Evolutionary conservation across 768 basidiomycete genomes (phyloP).

Genomic region (Termitomyces sp.): DNA sequence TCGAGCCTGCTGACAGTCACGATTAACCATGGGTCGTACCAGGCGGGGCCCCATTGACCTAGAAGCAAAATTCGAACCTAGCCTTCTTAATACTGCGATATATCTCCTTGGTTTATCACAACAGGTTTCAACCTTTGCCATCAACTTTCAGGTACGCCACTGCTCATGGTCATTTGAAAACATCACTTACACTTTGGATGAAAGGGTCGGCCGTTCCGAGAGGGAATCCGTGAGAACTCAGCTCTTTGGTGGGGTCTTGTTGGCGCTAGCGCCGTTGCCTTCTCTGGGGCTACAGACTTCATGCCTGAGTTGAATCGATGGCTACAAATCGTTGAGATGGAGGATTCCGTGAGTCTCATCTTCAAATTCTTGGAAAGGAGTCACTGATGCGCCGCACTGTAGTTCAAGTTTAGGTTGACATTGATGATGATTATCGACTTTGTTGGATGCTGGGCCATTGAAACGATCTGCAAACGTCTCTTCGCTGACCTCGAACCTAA

Average conservation of each 20-base stretch:
- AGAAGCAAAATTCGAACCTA: conserved; percentile 96
- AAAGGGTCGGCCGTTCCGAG: conserved; percentile 94
- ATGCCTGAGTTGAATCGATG: conserved; percentile 94
- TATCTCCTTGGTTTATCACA: conserved; percentile 94
- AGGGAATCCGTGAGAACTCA: conserved; percentile 93
- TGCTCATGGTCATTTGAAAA: neutral
- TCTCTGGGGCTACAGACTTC: conserved; percentile 91
- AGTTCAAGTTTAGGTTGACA: conserved; percentile 87
- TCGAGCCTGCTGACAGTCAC: neutral
- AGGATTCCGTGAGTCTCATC: conserved; percentile 50
- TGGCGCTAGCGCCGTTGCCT: conserved; percentile 86
- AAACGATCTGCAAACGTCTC: conserved; percentile 75
- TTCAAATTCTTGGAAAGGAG: neutral
- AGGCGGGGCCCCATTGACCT: conserved; percentile 81
- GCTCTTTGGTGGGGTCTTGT: conserved; percentile 92
- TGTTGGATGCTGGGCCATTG: conserved; percentile 81
- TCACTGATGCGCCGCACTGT: neutral
- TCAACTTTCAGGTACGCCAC: conserved; percentile 85
- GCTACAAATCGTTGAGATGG: conserved; percentile 97
- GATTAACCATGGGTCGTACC: conserved; percentile 2
- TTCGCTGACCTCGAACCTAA: conserved; percentile 90
- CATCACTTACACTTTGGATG: conserved; percentile 1
- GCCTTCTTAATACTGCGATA: conserved; percentile 92
- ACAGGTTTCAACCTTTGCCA: conserved; percentile 97
- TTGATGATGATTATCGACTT: conserved; percentile 86